Percentiles rank a stretch among this genome's conserved stretches.
Conservation (phyloP, 371 early-diverging fungal species). For the Mucor piriformis region DNA sequence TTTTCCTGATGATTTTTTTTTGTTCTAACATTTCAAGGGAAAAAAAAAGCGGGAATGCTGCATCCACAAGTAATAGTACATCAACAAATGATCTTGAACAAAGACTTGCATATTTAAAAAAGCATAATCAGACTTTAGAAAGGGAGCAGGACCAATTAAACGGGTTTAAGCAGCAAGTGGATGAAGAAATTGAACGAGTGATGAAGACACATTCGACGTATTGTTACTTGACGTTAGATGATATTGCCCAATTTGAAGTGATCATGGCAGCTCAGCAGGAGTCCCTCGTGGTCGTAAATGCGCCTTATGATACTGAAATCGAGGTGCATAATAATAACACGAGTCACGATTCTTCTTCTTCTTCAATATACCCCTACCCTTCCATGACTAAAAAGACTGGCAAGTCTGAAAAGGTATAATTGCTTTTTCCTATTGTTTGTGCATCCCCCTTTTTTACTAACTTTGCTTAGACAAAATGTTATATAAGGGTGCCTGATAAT, state of each 20-base stretch:
- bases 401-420: not conserved
- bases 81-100: conserved; percentile 29
- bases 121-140: conserved; percentile 33
- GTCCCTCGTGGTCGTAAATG: conserved; percentile 39
- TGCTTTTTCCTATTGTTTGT: not conserved
- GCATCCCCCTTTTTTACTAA: not conserved
- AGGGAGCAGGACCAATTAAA: conserved; percentile 30
- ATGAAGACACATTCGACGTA: conserved; percentile 31
- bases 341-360: not conserved
- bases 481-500: conserved; percentile 36
- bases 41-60: conserved; percentile 21
- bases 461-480: conserved; percentile 29
- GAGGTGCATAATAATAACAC: conserved; percentile 32
- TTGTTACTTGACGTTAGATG: conserved; percentile 46
- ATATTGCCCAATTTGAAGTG: conserved; percentile 33
- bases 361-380: not conserved
- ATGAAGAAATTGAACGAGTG: conserved; percentile 36
- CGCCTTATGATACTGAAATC: conserved; percentile 42
- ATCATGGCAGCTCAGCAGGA: conserved; percentile 33
- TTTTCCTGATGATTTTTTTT: not conserved
- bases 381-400: not conserved
- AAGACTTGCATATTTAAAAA: conserved; percentile 28
- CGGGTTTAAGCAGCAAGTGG: conserved; percentile 31
- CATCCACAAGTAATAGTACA: not conserved
- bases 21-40: not conserved